A percentile compares a stretch with the other conserved stretches of the same genome.
Evolutionary conservation across 1,284 basidiomycete genomes (phyloP).

Genomic region (Pascua sp.): DNA sequence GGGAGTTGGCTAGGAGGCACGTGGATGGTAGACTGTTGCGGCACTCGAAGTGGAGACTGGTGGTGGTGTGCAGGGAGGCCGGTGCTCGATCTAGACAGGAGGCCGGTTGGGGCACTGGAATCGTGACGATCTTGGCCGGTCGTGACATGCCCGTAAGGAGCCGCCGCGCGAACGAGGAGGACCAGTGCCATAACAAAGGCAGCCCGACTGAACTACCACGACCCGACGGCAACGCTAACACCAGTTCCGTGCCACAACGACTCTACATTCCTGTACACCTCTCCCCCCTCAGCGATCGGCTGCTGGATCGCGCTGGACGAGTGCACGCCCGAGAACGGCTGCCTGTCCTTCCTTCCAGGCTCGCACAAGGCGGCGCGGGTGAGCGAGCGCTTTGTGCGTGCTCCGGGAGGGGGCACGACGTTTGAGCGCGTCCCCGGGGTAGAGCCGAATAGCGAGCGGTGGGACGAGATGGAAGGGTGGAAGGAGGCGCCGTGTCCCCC

Average conservation of each 20-base stretch:
- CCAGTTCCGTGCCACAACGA: constrained; percentile 60
- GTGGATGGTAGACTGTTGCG: no score
- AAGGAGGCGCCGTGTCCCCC: constrained; percentile 67
- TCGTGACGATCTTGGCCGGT: no score
- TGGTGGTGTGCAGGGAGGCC: background rate
- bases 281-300: constrained; percentile 84
- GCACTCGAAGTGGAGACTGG: no score
- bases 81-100: background rate
- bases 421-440: constrained; percentile 62
- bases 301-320: constrained; percentile 94
- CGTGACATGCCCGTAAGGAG: no score
- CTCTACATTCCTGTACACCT: constrained; percentile 68
- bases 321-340: constrained; percentile 79
- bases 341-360: constrained; percentile 86
- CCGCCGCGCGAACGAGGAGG: no score
- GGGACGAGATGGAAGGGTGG: constrained; percentile 59
- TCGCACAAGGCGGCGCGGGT: constrained; percentile 72
- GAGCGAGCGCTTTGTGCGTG: constrained; percentile 75
- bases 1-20: no score
- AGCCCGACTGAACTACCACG: no score
- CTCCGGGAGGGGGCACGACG: constrained; percentile 64
- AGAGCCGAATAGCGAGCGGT: constrained; percentile 53
- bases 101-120: no score
- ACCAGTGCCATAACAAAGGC: no score
- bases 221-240: background rate